phyloP scores from a whole-genome alignment of 345 rosid species.

The Eucalyptus sp. region DNA sequence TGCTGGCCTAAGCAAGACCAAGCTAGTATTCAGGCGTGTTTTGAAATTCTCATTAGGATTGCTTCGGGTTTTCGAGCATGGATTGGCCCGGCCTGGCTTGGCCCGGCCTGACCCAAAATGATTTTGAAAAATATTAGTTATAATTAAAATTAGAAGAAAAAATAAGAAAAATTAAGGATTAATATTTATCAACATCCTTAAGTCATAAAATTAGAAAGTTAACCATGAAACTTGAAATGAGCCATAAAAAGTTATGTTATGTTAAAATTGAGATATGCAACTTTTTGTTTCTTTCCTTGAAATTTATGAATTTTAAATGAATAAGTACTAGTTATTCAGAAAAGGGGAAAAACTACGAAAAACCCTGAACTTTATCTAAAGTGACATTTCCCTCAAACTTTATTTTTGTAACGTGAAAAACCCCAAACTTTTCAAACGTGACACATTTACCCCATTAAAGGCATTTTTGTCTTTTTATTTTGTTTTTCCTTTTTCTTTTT shows the following conservation, averaged over 20 bases:
- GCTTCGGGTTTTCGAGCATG: background rate
- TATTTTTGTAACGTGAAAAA: too few relatives aligned
- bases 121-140: background rate
- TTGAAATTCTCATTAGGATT: background rate
- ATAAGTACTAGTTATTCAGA: background rate
- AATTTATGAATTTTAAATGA: background rate
- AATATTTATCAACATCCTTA: background rate
- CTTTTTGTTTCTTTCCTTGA: background rate
- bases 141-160: background rate
- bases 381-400: too few relatives aligned
- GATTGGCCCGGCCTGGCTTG: background rate
- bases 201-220: background rate
- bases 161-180: background rate
- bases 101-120: background rate
- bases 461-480: too few relatives aligned
- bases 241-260: background rate
- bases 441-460: too few relatives aligned
- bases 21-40: background rate
- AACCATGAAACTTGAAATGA: background rate
- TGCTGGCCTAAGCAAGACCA: background rate
- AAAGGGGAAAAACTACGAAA: too few relatives aligned
- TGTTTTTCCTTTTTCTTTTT: too few relatives aligned
- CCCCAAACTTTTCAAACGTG: too few relatives aligned
- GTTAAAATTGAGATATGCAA: background rate
- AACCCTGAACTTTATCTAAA: too few relatives aligned